Evolutionary conservation across 208 protist species (phyloP), one percentile per base, ranked within the genome.

Genomic region (Leishmania gerbilli): DNA sequence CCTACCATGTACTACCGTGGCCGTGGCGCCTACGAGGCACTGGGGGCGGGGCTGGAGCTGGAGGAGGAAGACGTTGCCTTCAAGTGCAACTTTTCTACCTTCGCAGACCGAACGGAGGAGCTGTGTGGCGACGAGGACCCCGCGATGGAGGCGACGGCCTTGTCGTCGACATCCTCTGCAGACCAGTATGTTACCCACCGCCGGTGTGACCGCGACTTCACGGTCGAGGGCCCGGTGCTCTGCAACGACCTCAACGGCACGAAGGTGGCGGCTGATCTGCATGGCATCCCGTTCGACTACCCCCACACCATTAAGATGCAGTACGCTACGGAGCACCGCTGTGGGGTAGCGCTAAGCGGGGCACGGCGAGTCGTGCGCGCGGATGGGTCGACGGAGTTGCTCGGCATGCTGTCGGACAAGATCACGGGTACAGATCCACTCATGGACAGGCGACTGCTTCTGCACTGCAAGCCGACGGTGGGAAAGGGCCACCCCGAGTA

Each of bases 311-410:
- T 95, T 51, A 87, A 87, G 51, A 76, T 93, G 62, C 82, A 89
- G 77, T 93, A 95, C 86, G 90, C 92, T 13, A 94, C 87, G 65
- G 90, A 93, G 90, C 92, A 95, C 82, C 90, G 92, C 76, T 95
- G 92, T 55, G 92, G 88, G 13, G 81, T 95, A 34, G 90, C 89
- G 53, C 77, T 95, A 15, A 95, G 84, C n/a, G 92, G 91, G 17
- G 80, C 81, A 53, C 74, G 56, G 31, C 56, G 62, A 49, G 47
- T 80, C 34, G 9, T 45, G 11, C 68, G 60, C 67, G 79, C 74
- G 11, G 75, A 79, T 17, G 77, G 72, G 34, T 56, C 67, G 21
- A 60, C 55, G 6, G 74, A 55, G 74, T 67, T 85, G 53, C 53
- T 77, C 1, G 84, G 83, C n/a, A 84, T 79, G 65, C 82, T 95